Evolutionary conservation across 352 stramenopile species (phyloP), one percentile per base, ranked within the genome.

Genomic region (Poterioochromonas sp.): DNA sequence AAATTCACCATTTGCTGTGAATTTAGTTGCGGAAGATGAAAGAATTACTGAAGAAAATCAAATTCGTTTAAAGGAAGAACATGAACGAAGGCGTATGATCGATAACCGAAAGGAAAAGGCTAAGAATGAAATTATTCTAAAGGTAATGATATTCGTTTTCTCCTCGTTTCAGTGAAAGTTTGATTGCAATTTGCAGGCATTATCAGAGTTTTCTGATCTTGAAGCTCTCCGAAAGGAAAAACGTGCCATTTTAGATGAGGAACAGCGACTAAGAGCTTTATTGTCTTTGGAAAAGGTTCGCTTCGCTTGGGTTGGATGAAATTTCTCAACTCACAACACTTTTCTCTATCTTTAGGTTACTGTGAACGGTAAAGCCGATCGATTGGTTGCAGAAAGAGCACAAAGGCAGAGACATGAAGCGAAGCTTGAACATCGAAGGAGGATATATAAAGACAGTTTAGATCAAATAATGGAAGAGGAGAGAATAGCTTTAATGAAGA

Each of bases 11-110:
- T 97, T 97, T 73, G 86, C 92, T 26, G 90, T 97, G 11, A 93
- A 97, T 79, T 83, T 96, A 39, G 87, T 97, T 12, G 92, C 92
- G n/a, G 92, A 97, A 79, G 94, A 93, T 80, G 92, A 97, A 79
- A 87, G 91, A 0, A 84, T 97, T 47, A 90, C 96, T 49, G 92
- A 97, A 82, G 92, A 91, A 76, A 89, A 95, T 73, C 86, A 87
- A 3, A 83, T 96, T 37, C 85, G 90, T 0, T 79, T 92, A 43
- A 84, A 84, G 76, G 90, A 95, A 79, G 88, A 93, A 64, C 64
- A 85, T 12, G 68, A 80, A 8, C 80, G 89, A 5, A 69, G 84
- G 1, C 82, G 84, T 40, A 83, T 92, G 35, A 82, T 94, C 11
- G 86, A 93, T 26, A 87, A 86, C 58, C 88, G 90, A 18, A 86